Percentiles rank a stretch among this genome's conserved stretches.
Evolutionary conservation across 2,329 filamentous ascomycete species (phyloP).

Genomic region (Lomentospora prolificans): DNA sequence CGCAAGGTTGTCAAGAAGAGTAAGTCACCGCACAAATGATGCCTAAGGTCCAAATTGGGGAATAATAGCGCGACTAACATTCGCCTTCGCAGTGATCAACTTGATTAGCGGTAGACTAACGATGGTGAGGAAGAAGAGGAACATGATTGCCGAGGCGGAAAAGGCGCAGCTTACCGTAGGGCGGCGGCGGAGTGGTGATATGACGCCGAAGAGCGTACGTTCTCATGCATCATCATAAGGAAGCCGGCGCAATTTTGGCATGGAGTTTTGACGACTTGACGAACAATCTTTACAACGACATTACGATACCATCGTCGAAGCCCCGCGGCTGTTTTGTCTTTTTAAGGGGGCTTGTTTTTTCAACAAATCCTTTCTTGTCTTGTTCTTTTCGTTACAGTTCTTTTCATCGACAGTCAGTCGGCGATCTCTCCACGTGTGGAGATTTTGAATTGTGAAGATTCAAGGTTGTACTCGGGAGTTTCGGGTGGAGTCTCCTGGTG

Average conservation of each 20-base stretch:
- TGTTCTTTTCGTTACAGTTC: too few species aligned
- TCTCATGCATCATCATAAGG: slow-evolving; percentile 30
- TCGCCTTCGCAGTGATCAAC: slow-evolving; percentile 41
- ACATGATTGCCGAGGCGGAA: slow-evolving; percentile 49
- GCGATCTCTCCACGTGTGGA: too few species aligned
- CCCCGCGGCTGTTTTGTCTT: background rate
- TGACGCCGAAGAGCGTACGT: slow-evolving; percentile 44
- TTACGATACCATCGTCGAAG: background rate
- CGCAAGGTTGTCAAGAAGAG: slow-evolving; percentile 63
- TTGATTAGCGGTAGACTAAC: slow-evolving; percentile 50
- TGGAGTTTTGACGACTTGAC: background rate
- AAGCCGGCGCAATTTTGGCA: background rate
- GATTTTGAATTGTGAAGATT: background rate
- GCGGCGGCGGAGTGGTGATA: slow-evolving; percentile 45
- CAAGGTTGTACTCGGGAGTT: background rate
- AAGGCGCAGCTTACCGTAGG: slow-evolving; percentile 32
- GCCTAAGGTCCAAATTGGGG: too few species aligned
- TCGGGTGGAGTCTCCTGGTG: background rate
- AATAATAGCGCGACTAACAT: too few species aligned
- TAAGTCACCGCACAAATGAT: slow-evolving; percentile 37
- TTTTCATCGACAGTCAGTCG: too few species aligned
- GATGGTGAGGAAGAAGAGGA: slow-evolving; percentile 50
- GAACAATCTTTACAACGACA: background rate
- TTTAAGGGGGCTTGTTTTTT: too few species aligned
- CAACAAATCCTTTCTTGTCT: too few species aligned